Conservation (phyloP, 768 basidiomycete genomes). For the Lactarius sp. region DNA sequence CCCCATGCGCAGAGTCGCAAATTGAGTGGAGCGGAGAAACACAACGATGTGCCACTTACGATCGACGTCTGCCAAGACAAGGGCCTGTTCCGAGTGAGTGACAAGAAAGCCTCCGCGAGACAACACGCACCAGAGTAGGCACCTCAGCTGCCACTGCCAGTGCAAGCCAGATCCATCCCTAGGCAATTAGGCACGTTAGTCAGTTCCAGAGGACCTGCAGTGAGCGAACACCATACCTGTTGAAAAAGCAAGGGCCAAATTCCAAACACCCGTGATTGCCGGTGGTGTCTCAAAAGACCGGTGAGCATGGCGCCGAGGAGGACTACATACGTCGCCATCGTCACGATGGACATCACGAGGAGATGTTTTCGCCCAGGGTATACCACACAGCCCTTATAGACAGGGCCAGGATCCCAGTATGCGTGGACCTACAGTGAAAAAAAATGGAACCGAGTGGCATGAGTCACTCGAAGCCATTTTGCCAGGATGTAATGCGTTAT, state of each 20-base stretch:
- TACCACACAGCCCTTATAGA: slow-evolving; percentile 6
- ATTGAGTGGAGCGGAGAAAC: not conserved
- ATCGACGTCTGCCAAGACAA: slow-evolving; percentile 1
- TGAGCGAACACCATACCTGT: not conserved
- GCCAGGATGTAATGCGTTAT: not conserved
- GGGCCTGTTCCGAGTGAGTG: not conserved
- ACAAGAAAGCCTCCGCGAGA: not conserved
- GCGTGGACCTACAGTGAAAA: not conserved
- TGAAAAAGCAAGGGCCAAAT: slow-evolving; percentile 3
- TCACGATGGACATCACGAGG: slow-evolving; percentile 6
- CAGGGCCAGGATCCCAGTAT: not conserved
- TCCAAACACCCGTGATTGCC: not conserved
- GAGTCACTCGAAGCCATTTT: not conserved
- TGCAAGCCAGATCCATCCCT: slow-evolving; percentile 19
- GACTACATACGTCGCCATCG: slow-evolving; percentile 6
- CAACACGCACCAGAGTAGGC: slow-evolving; percentile 7
- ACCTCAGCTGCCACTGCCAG: slow-evolving; percentile 12
- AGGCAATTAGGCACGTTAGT: not conserved
- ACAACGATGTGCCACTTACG: not conserved
- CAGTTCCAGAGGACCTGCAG: not conserved
- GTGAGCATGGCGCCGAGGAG: slow-evolving; percentile 6
- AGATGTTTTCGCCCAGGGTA: not conserved
- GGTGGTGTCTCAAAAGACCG: slow-evolving; percentile 1
- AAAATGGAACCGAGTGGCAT: not conserved
- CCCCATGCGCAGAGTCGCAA: not conserved